Evolutionary conservation across 108 stramenopile species (phyloP), one percentile per base, ranked within the genome.

Genomic region (Cyclotella distinguenda): DNA sequence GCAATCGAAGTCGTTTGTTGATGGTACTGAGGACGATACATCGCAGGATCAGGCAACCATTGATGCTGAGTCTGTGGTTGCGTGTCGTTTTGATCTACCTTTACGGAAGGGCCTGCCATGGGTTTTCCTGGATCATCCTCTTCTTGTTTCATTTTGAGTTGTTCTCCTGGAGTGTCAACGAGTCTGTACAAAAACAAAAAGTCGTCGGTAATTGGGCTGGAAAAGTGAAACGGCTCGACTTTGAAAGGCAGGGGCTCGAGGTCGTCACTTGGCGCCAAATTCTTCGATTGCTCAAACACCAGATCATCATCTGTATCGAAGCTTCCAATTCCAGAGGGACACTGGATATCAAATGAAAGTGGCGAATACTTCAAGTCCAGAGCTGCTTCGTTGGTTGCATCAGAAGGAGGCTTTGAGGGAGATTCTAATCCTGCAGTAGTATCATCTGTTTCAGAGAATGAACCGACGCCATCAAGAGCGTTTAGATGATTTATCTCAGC

Each of bases 201-300:
- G 7, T 59, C 64, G 8, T 60, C 34, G n/a, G 42, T 55, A 26
- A 53, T 33, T 39, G 60, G 31, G 11, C 35, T 36, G 22, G 39
- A 32, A 4, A 70, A 16, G 1, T 46, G 40, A 45, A 49, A 58
- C 15, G 56, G 43, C 19, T 68, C 67, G 26, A 55, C 16, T 21
- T 36, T 45, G 59, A 65, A 55, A 27, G 73, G 60, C 30, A 74
- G 44, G 22, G 73, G 73, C 19, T 74, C 73, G 30, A 66, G 45
- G 45, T 74, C 60, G 6, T 64, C 54, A 35, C 16, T 16, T 3
- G 27, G 13, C 31, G n/a, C n/a, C n/a, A n/a, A n/a, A n/a, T n/a
- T n/a, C n/a, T n/a, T n/a, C n/a, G n/a, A n/a, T n/a, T n/a, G n/a
- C n/a, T n/a, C n/a, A n/a, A n/a, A n/a, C n/a, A n/a, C n/a, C n/a